These are phyloP conservation scores for Anisodus tanguticus DNA, from an alignment of 257 asterid genomes.

Conservation along the genomic window DNA sequence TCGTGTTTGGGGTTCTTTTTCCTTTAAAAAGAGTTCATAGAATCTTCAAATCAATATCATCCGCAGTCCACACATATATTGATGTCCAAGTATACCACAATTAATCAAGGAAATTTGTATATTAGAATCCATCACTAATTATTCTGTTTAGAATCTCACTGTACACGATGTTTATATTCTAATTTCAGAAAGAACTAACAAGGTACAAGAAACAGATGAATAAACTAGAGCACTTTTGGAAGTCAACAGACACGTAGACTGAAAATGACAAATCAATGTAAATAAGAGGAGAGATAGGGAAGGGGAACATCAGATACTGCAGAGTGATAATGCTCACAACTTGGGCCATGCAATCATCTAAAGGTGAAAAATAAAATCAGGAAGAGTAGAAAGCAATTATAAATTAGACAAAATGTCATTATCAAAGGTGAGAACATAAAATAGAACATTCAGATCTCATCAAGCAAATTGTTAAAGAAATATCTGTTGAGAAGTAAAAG, in stretches of 20 bases:
- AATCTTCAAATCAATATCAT: not conserved
- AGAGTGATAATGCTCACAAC: not conserved
- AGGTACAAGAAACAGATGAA: slow-evolving; percentile 19
- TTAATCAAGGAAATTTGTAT: not conserved
- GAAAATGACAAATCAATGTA: not conserved
- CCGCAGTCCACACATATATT: not conserved
- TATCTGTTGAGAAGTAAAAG: not conserved
- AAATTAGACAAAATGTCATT: not conserved
- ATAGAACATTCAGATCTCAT: not conserved
- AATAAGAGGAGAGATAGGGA: not conserved
- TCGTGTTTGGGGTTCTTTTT: not conserved
- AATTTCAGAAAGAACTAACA: not conserved
- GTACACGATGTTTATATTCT: not conserved
- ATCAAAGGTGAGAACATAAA: slow-evolving; percentile 3
- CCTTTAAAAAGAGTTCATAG: not conserved
- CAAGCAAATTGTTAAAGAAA: not conserved
- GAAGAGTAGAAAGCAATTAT: not conserved
- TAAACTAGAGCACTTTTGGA: not conserved
- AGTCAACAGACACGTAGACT: not conserved
- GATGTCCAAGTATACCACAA: not conserved
- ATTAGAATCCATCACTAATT: not conserved
- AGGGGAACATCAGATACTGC: not conserved
- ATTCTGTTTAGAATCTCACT: not conserved
- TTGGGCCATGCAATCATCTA: not conserved
- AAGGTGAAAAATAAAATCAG: not conserved